Evolutionary conservation across 345 rosid genomes (phyloP).

Genomic region (Kernera saxatilis): DNA sequence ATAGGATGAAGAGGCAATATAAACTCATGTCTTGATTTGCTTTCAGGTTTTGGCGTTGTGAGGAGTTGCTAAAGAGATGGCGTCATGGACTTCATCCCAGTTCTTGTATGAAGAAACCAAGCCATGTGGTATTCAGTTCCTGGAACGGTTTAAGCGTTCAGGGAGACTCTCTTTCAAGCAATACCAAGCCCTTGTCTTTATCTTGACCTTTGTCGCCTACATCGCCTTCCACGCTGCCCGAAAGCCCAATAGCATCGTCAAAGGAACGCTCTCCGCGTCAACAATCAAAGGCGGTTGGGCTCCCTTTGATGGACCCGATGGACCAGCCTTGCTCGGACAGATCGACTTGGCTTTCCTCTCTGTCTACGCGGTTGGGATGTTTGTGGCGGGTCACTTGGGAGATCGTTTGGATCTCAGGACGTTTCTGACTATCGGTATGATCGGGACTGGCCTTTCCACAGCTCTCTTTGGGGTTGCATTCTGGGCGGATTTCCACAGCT

Average conservation of each 20-base stretch:
- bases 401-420: slow-evolving; percentile 80
- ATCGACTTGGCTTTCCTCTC: slow-evolving; percentile 83
- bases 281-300: slow-evolving; percentile 72
- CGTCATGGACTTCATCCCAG: slow-evolving; percentile 34
- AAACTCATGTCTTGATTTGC: not conserved
- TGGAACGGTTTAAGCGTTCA: slow-evolving; percentile 44
- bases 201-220: slow-evolving; percentile 76
- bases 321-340: slow-evolving; percentile 76
- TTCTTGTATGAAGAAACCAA: slow-evolving; percentile 37
- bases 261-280: slow-evolving; percentile 75
- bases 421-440: slow-evolving; percentile 77
- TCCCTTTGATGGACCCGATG: slow-evolving; percentile 67
- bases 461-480: slow-evolving; percentile 75
- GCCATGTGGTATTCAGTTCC: slow-evolving; percentile 61
- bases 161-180: slow-evolving; percentile 60
- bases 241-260: slow-evolving; percentile 86
- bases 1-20: not conserved
- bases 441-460: slow-evolving; percentile 82
- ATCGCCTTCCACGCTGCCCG: slow-evolving; percentile 75
- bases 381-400: slow-evolving; percentile 85
- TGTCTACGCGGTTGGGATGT: slow-evolving; percentile 81
- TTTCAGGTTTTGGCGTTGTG: slow-evolving; percentile 9
- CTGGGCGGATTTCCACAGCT: slow-evolving; percentile 71
- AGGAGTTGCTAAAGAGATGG: slow-evolving; percentile 7
- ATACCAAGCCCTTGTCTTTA: slow-evolving; percentile 65